Base-by-base conservation (phyloP, 2,329 filamentous ascomycete genomes). In the Hymenoscyphus albidus region DNA sequence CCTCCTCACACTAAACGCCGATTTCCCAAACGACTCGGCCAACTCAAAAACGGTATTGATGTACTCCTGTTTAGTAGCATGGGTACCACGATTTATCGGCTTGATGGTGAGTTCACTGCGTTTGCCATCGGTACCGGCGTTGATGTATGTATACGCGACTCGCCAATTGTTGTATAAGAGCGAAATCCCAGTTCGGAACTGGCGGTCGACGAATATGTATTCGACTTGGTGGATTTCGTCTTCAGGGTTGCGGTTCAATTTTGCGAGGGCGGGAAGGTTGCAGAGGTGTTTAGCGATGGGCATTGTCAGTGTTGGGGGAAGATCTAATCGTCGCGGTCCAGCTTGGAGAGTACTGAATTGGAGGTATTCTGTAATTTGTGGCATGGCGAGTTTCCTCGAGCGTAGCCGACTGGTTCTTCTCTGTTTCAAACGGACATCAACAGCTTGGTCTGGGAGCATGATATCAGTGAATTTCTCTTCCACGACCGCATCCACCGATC, bases 361-460 rank as follows among this genome's bases (percentile, higher is more conserved):
- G 9, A 74, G 22, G 42, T 72, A 75, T 2, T 69, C 44, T 35
- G 59, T 22, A 5, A 72, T 70, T 14, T 59, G 6, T 3, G 59
- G 27, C 32, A 69, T 61, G 22, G 64, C n/a, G 10, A 57, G 58
- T n/a, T 62, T 48, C 2, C 59, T 27, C n/a, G 59, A 42, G 10
- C 59, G 27, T 18, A 75, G 62, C n/a, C 59, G 63, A 42, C 65
- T 68, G 5, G 61, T 68, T 2, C 66, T 71, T n/a, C 48, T 67
- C 32, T 73, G 72, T 32, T 71, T 67, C 58, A 76, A 75, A 14
- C 72, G 68, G 18, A 76, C 58, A 66, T 76, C 75, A n/a, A 71
- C 67, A 7, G 64, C 60, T 42, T 69, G 69, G 35, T 74, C 68
- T 12, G 75, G 75, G 12, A 76, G 64, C 73, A 76, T 73, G 3